A percentile compares a stretch with the other conserved stretches of the same genome.
phyloP scores from a whole-genome alignment of 257 asterid species.

The Solanum piurae region DNA sequence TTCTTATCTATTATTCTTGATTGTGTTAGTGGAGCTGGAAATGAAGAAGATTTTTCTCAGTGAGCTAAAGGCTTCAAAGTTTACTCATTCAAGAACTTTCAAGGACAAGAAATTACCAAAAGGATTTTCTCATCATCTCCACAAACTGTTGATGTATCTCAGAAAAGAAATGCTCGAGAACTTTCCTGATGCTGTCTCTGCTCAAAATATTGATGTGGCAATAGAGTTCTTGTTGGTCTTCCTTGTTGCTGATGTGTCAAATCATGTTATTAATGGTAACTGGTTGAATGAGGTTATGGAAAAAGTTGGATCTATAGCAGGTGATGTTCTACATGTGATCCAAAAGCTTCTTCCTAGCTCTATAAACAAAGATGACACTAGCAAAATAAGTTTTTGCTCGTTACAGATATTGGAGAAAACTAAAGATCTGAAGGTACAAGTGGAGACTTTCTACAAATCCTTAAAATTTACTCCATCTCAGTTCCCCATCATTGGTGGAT shows the following conservation, averaged over 20 bases:
- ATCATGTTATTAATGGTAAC: not conserved
- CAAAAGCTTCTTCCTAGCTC: not conserved
- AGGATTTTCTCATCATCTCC: not conserved
- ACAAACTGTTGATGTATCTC: not conserved
- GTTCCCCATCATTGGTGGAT: not conserved
- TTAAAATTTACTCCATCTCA: not conserved
- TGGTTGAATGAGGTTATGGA: not conserved
- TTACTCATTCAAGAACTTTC: not conserved
- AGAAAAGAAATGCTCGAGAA: not conserved
- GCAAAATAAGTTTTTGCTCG: not conserved
- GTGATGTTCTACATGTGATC: not conserved
- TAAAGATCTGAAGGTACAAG: not conserved
- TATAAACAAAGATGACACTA: too few relatives aligned
- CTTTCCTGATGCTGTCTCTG: not conserved
- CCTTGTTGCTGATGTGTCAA: not conserved
- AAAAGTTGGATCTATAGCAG: not conserved
- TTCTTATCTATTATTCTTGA: not conserved
- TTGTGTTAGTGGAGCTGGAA: not conserved
- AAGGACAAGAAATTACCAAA: not conserved
- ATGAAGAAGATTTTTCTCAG: not conserved
- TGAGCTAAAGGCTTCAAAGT: not conserved
- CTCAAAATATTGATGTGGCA: not conserved
- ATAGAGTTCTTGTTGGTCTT: not conserved
- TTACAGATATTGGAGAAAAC: not conserved
- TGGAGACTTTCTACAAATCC: not conserved